phyloP scores from a whole-genome alignment of 176 grass and related monocot genomes.

The Avena eriantha region DNA sequence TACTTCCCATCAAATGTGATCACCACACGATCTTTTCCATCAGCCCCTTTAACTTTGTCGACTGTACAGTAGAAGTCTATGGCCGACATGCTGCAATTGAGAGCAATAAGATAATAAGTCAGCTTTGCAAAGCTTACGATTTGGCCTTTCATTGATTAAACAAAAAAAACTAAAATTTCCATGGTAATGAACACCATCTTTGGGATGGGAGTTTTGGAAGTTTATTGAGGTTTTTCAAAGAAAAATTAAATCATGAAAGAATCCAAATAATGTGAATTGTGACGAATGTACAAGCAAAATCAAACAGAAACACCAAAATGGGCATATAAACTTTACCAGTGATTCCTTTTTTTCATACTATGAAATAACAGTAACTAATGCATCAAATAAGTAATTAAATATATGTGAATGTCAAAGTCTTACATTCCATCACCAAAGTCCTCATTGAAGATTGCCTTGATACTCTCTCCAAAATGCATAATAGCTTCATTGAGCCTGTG shows the following conservation, averaged over 20 bases:
- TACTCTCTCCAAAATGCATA: conserved; percentile 98
- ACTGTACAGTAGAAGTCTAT: conserved; percentile 97
- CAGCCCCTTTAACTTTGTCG: conserved; percentile 79
- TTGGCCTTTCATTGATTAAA: neutral
- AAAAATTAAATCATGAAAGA: neutral
- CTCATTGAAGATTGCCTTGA: conserved; percentile 98
- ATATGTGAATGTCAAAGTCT: conserved; percentile 25
- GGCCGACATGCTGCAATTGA: conserved; percentile 74
- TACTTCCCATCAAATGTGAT: conserved; percentile 96
- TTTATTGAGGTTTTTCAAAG: neutral
- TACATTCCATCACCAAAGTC: conserved; percentile 99
- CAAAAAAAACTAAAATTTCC: neutral
- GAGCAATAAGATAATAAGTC: neutral
- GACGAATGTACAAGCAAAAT: too few species aligned
- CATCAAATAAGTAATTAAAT: neutral
- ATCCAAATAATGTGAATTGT: neutral
- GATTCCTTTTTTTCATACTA: neutral
- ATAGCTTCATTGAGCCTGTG: conserved; percentile 92
- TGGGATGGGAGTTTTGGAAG: neutral
- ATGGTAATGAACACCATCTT: neutral
- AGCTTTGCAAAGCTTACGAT: neutral
- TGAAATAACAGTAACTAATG: conserved; percentile 8
- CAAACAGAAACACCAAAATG: neutral
- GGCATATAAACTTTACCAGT: neutral
- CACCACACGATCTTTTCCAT: conserved; percentile 86